Conservation (phyloP, 2,329 filamentous ascomycete genomes). For the Ophiocordyceps robertsii region DNA sequence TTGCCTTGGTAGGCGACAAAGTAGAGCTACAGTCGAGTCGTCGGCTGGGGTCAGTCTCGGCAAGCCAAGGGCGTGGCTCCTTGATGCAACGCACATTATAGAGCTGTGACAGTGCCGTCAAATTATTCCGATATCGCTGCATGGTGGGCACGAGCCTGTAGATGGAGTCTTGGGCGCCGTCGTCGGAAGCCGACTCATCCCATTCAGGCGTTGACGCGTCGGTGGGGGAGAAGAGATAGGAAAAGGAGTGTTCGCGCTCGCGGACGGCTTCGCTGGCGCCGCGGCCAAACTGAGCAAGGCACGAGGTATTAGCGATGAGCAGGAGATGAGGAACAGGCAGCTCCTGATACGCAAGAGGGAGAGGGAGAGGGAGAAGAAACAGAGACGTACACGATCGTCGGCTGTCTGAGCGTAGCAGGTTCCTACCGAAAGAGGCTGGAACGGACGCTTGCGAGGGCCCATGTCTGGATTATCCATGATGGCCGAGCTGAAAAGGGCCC, state of each 20-base stretch:
- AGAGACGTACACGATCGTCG: constrained; percentile 19
- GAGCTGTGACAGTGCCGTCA: constrained; percentile 43
- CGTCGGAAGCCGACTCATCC: constrained; percentile 11
- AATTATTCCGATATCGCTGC: constrained; percentile 35
- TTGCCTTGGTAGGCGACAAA: constrained; percentile 43
- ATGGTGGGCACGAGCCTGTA: constrained; percentile 17
- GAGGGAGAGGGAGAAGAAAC: not conserved
- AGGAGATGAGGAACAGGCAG: too few relatives aligned
- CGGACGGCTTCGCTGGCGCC: constrained; percentile 18
- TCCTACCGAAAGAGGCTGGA: constrained; percentile 18
- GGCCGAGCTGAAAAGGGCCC: too few relatives aligned
- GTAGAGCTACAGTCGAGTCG: constrained; percentile 31
- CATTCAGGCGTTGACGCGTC: constrained; percentile 15
- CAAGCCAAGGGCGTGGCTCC: not conserved
- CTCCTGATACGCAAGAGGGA: too few relatives aligned
- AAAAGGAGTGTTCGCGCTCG: constrained; percentile 17
- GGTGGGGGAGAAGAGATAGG: not conserved
- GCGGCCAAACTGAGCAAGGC: constrained; percentile 19
- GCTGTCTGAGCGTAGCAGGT: constrained; percentile 23
- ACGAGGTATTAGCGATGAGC: not conserved
- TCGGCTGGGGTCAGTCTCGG: not conserved
- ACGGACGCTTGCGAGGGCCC: constrained; percentile 1
- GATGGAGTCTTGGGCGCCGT: constrained; percentile 10
- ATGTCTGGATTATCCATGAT: not conserved
- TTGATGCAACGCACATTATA: constrained; percentile 29